These are phyloP conservation scores for Entophlyctis helioformis DNA, from an alignment of 192 early-diverging fungal species.

Conservation along the genomic window DNA sequence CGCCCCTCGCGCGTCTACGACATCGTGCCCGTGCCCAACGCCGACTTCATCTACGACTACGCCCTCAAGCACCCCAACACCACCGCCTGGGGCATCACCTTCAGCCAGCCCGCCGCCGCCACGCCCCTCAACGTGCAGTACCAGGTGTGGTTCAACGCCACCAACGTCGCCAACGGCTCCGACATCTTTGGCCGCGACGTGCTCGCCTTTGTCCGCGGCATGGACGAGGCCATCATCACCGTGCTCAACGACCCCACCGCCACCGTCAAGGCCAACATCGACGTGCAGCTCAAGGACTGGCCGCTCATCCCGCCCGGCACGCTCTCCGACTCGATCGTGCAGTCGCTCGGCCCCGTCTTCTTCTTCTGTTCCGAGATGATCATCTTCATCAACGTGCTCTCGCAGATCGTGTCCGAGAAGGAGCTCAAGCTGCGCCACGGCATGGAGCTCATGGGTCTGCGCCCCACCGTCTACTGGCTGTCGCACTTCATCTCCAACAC, in stretches of 20 bases:
- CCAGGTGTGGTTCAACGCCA: conserved; percentile 66
- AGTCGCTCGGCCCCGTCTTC: conserved; percentile 37
- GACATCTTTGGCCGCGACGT: conserved; percentile 52
- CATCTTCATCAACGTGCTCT: conserved; percentile 50
- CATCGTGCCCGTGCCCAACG: conserved; percentile 39
- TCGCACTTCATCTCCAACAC: conserved; percentile 47
- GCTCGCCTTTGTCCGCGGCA: conserved; percentile 42
- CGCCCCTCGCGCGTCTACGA: conserved; percentile 24
- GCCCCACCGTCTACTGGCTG: conserved; percentile 48
- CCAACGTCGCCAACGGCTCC: conserved; percentile 38
- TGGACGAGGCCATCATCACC: conserved; percentile 57
- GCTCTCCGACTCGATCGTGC: conserved; percentile 47
- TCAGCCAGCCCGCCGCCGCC: conserved; percentile 10
- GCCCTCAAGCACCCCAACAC: conserved; percentile 52
- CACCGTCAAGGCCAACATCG: conserved; percentile 17
- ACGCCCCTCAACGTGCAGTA: conserved; percentile 49
- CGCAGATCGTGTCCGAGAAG: conserved; percentile 64
- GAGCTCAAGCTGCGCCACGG: conserved; percentile 55
- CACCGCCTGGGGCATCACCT: conserved; percentile 46
- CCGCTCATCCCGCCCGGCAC: conserved; percentile 42
- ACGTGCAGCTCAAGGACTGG: conserved; percentile 53
- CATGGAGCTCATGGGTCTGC: conserved; percentile 72
- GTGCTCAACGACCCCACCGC: conserved; percentile 10
- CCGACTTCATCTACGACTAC: conserved; percentile 58
- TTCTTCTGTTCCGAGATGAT: conserved; percentile 49